Evolutionary conservation across 441 rosid genomes (phyloP).

Genomic region (Euphorbia schlechtendalii): DNA sequence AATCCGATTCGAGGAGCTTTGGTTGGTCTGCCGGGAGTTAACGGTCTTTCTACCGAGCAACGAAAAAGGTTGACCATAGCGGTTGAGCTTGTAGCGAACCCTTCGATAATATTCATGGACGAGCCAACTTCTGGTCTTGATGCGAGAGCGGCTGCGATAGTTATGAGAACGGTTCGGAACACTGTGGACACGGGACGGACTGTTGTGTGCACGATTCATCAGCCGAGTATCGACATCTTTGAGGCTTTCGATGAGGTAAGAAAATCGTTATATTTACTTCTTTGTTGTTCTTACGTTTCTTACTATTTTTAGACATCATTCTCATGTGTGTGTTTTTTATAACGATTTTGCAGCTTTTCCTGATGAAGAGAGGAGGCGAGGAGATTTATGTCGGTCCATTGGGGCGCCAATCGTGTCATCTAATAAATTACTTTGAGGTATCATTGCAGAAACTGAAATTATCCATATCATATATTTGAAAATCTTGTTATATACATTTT

Average conservation of each 20-base stretch:
- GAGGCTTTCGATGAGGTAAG: slow-evolving; percentile 17
- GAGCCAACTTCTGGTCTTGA: slow-evolving; percentile 46
- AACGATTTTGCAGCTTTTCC: slow-evolving; percentile 41
- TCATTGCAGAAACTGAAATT: not conserved
- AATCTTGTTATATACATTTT: not conserved
- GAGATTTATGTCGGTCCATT: slow-evolving; percentile 74
- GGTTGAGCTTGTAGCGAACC: slow-evolving; percentile 42
- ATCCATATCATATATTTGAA: not conserved
- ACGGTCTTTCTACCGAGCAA: slow-evolving; percentile 40
- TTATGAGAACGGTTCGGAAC: slow-evolving; percentile 42
- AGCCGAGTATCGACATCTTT: slow-evolving; percentile 27
- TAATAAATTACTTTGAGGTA: slow-evolving; percentile 67
- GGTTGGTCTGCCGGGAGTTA: slow-evolving; percentile 38
- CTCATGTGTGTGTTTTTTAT: not conserved
- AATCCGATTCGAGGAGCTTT: slow-evolving; percentile 22
- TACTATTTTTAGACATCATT: not conserved
- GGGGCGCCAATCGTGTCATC: slow-evolving; percentile 53
- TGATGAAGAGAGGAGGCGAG: slow-evolving; percentile 72
- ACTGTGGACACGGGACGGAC: slow-evolving; percentile 44
- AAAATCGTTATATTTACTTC: not conserved
- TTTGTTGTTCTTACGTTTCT: slow-evolving; percentile 14
- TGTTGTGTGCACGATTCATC: slow-evolving; percentile 43
- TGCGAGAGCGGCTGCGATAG: slow-evolving; percentile 47
- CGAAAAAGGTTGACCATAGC: slow-evolving; percentile 40
- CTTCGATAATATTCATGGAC: slow-evolving; percentile 41